Evolutionary conservation across 2,329 filamentous ascomycete genomes (phyloP).

Genomic region (Diplodia intermedia): DNA sequence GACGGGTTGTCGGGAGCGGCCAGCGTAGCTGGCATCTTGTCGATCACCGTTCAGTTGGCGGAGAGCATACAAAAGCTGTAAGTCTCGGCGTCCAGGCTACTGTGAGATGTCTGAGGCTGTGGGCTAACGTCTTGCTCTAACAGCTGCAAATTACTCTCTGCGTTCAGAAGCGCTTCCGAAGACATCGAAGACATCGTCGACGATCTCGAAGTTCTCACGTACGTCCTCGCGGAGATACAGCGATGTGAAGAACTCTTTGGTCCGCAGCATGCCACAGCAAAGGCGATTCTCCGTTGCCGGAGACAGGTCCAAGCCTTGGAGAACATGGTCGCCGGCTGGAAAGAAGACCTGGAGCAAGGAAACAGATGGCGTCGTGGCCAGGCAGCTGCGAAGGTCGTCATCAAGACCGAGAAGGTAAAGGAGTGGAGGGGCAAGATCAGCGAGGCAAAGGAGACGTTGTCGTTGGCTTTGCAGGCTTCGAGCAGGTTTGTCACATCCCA

Average conservation of each 20-base stretch:
- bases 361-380: background rate
- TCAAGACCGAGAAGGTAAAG: conserved; percentile 2
- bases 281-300: background rate
- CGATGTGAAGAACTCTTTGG: conserved; percentile 6
- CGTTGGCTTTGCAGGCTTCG: background rate
- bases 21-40: conserved; percentile 50
- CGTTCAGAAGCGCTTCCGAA: background rate
- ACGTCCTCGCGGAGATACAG: background rate
- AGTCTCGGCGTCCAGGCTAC: background rate
- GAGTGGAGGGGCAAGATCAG: background rate
- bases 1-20: conserved; percentile 46
- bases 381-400: background rate
- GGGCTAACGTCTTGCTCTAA: background rate
- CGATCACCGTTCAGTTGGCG: conserved; percentile 49
- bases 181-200: conserved; percentile 18
- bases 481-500: background rate
- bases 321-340: background rate
- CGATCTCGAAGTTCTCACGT: conserved; percentile 8
- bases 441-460: conserved; percentile 3
- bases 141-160: conserved; percentile 9
- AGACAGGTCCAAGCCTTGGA: background rate
- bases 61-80: conserved; percentile 4
- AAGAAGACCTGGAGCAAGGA: background rate
- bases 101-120: no score
- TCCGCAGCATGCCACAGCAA: background rate